Percentiles rank a stretch among this genome's conserved stretches.
Conservation (phyloP, 2,329 filamentous ascomycete genomes). For the Zalaria sp. region DNA sequence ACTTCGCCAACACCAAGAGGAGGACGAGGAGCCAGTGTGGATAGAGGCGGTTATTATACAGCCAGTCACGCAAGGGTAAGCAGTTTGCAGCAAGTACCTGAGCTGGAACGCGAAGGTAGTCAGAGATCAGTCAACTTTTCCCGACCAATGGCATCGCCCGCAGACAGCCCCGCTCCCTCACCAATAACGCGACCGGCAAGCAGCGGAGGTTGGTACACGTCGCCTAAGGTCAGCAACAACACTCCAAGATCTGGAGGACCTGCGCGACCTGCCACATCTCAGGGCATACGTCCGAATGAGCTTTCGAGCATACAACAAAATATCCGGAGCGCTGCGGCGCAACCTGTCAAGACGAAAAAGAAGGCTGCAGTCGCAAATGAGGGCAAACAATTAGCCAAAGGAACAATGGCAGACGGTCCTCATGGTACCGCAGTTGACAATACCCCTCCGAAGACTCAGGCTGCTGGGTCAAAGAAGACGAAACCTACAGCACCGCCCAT, state of each 20-base stretch:
- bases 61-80: slow-evolving; percentile 4
- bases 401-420: slow-evolving; percentile 36
- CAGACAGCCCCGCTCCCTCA: slow-evolving; percentile 14
- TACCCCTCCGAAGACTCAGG: background rate
- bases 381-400: slow-evolving; percentile 30
- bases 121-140: slow-evolving; percentile 39
- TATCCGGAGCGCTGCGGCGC: slow-evolving; percentile 21
- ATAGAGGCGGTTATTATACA: slow-evolving; percentile 6
- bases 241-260: slow-evolving; percentile 12
- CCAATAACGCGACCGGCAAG: slow-evolving; percentile 10
- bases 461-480: slow-evolving; percentile 1
- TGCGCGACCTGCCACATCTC: slow-evolving; percentile 15
- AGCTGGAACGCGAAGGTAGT: slow-evolving; percentile 27
- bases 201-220: slow-evolving; percentile 25
- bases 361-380: slow-evolving; percentile 18
- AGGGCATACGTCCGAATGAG: slow-evolving; percentile 10
- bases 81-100: slow-evolving; percentile 27
- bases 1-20: slow-evolving; percentile 28
- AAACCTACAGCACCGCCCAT: slow-evolving; percentile 6
- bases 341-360: slow-evolving; percentile 28
- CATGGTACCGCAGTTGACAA: slow-evolving; percentile 31
- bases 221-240: slow-evolving; percentile 11
- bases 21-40: slow-evolving; percentile 18
- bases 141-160: slow-evolving; percentile 36
- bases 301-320: slow-evolving; percentile 15